A percentile compares a stretch with the other conserved stretches of the same genome.
These are phyloP conservation scores for Chaetomiaceae sp. DNA, from an alignment of 2,329 filamentous ascomycete species.

Conservation along the genomic window DNA sequence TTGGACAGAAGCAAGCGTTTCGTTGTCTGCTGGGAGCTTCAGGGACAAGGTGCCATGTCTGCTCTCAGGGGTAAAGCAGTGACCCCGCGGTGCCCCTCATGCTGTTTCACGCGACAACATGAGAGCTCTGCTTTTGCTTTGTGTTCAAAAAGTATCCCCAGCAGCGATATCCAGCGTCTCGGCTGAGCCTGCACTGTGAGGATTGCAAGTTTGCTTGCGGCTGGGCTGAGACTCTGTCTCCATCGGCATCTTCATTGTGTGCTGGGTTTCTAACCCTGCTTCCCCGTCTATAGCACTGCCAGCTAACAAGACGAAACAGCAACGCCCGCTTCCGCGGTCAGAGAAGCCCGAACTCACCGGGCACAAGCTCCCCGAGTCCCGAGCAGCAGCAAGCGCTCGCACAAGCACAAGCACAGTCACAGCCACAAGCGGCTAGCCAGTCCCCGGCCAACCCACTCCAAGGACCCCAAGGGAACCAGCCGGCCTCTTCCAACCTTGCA, in stretches of 20 bases:
- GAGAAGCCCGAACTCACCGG: constrained; percentile 26
- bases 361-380: constrained; percentile 16
- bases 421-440: constrained; percentile 15
- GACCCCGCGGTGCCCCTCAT: not conserved
- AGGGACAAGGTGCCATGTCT: not conserved
- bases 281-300: not conserved
- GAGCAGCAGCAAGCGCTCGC: constrained; percentile 17
- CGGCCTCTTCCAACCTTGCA: constrained; percentile 42
- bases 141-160: too few relatives aligned
- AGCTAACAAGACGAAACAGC: constrained; percentile 17
- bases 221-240: not conserved
- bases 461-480: constrained; percentile 47
- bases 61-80: constrained; percentile 1
- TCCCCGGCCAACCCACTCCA: constrained; percentile 38
- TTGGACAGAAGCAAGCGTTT: constrained; percentile 2
- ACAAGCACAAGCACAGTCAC: constrained; percentile 23
- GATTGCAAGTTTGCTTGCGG: not conserved
- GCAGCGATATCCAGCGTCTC: not conserved
- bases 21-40: not conserved
- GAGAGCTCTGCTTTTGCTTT: not conserved
- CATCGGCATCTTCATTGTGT: not conserved
- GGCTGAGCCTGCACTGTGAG: not conserved
- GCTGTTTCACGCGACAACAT: not conserved
- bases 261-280: not conserved
- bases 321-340: constrained; percentile 29